Conservation (phyloP, 441 rosid species). For the Lepidium campestre region DNA sequence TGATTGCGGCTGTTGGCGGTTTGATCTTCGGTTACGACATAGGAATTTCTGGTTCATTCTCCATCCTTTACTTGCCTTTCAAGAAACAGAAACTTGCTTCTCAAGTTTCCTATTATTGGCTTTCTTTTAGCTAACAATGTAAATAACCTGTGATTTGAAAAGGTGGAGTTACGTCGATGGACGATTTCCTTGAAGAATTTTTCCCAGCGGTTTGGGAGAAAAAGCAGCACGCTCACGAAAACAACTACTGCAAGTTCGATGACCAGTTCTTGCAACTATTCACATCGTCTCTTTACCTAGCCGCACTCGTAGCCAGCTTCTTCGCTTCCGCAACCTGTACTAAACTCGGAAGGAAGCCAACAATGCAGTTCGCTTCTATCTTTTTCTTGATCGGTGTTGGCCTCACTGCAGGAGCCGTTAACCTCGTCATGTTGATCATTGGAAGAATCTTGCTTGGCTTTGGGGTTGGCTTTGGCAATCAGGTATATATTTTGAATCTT, state of each 20-base stretch:
- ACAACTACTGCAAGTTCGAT: constrained; percentile 66
- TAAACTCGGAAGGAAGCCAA: constrained; percentile 47
- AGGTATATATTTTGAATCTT: constrained; percentile 25
- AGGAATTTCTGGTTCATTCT: constrained; percentile 51
- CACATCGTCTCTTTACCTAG: constrained; percentile 58
- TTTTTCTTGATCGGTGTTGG: constrained; percentile 49
- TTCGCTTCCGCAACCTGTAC: constrained; percentile 42
- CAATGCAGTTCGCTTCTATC: constrained; percentile 44
- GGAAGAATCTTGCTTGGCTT: constrained; percentile 61
- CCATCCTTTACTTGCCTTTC: neutral
- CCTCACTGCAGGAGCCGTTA: constrained; percentile 34
- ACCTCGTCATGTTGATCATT: constrained; percentile 43
- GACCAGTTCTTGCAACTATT: constrained; percentile 46
- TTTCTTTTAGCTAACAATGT: neutral
- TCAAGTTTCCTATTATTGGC: neutral
- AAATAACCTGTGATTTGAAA: neutral
- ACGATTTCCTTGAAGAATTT: constrained; percentile 49
- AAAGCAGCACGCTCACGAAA: constrained; percentile 38
- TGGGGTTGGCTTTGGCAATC: constrained; percentile 71
- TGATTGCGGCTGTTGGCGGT: constrained; percentile 58
- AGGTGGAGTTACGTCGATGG: constrained; percentile 67
- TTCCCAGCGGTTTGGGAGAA: constrained; percentile 40
- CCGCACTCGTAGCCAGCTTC: constrained; percentile 53
- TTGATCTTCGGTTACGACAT: constrained; percentile 73
- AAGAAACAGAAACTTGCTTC: neutral